Conservation (phyloP, 163 green algal genomes). For the Smithsoniella earleae region DNA sequence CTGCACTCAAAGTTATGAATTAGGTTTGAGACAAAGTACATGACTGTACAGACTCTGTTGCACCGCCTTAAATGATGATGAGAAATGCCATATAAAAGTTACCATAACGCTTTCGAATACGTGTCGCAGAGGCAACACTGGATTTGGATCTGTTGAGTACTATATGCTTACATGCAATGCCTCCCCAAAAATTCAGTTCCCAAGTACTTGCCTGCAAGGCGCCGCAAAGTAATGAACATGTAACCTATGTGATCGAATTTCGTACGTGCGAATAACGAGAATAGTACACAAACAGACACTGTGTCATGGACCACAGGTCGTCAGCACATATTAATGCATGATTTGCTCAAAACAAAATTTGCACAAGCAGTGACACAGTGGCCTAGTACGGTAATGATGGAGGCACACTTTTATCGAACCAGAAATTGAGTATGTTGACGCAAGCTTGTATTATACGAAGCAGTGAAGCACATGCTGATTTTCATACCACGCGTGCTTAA, state of each 20-base stretch:
- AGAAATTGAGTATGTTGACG: background rate
- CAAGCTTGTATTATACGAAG: background rate
- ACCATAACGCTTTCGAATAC: too few relatives aligned
- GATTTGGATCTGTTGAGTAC: background rate
- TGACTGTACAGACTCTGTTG: too few relatives aligned
- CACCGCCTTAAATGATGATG: background rate
- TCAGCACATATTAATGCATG: background rate
- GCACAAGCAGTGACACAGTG: background rate
- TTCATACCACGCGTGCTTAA: too few relatives aligned
- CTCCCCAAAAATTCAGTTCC: too few relatives aligned
- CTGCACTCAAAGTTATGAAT: constrained; percentile 39
- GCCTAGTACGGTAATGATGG: background rate
- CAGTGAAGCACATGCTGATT: background rate
- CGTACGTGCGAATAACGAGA: too few relatives aligned
- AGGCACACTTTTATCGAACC: too few relatives aligned
- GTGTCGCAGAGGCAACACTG: background rate
- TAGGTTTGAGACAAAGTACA: too few relatives aligned
- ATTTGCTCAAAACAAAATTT: background rate
- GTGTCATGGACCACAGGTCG: background rate
- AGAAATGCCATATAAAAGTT: background rate
- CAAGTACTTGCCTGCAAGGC: too few relatives aligned
- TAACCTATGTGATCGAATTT: too few relatives aligned
- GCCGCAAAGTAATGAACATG: too few relatives aligned
- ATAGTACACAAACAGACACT: background rate
- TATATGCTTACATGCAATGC: too few relatives aligned